phyloP scores from a whole-genome alignment of 331 rosid species.

The Erythrophleum ivorense region DNA sequence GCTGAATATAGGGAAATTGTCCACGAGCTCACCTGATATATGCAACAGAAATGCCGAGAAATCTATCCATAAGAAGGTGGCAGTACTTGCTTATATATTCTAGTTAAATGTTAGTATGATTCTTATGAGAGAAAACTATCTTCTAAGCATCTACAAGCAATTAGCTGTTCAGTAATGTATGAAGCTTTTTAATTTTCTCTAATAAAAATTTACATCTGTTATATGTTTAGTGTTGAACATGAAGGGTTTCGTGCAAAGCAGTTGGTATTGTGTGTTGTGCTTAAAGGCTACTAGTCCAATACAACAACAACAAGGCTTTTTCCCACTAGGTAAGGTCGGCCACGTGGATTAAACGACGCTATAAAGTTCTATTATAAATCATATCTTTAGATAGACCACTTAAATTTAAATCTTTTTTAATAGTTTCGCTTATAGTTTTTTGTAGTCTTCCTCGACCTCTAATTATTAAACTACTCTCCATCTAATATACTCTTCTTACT shows the following conservation, averaged over 20 bases:
- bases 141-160: not conserved
- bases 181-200: not conserved
- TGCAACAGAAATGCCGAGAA: slow-evolving; percentile 2
- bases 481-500: too few relatives aligned
- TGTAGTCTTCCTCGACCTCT: too few relatives aligned
- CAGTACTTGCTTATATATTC: not conserved
- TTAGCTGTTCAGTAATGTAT: slow-evolving; percentile 8
- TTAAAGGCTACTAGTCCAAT: slow-evolving; percentile 32
- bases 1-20: not conserved
- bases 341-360: too few relatives aligned
- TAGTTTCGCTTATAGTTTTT: too few relatives aligned
- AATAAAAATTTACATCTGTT: slow-evolving; percentile 18
- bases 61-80: not conserved
- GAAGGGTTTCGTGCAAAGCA: not conserved
- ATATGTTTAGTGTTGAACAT: not conserved
- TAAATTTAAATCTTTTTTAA: too few relatives aligned
- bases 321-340: too few relatives aligned
- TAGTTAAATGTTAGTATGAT: slow-evolving; percentile 2
- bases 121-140: not conserved
- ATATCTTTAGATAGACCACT: too few relatives aligned
- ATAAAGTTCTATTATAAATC: too few relatives aligned
- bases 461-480: too few relatives aligned
- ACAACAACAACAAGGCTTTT: too few relatives aligned
- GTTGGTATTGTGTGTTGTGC: slow-evolving; percentile 25
- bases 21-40: not conserved